Evolutionary conservation across 345 rosid species (phyloP).

Genomic region (Arabidopsis arenosa): DNA sequence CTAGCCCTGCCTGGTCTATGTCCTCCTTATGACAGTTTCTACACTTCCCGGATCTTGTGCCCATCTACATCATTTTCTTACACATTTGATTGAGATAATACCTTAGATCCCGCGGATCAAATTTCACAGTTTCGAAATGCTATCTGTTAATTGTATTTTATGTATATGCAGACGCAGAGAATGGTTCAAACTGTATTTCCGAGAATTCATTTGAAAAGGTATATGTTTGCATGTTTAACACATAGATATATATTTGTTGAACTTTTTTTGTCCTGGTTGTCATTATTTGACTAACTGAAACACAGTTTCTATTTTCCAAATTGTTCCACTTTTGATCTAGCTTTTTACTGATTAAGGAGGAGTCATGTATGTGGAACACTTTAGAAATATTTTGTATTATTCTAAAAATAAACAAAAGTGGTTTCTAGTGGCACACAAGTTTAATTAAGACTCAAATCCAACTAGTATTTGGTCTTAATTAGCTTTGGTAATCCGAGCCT

Average conservation of each 20-base stretch:
- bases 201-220: slow-evolving; percentile 43
- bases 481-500: background rate
- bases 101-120: background rate
- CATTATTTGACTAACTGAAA: slow-evolving; percentile 13
- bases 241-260: slow-evolving; percentile 1
- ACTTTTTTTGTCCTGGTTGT: background rate
- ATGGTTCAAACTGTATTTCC: slow-evolving; percentile 30
- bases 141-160: background rate
- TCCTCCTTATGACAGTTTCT: background rate
- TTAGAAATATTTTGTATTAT: no score
- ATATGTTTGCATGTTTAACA: background rate
- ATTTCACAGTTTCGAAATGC: background rate
- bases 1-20: slow-evolving; percentile 7
- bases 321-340: no score
- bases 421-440: background rate
- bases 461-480: background rate
- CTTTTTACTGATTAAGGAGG: no score
- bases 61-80: background rate
- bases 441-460: background rate
- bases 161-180: slow-evolving; percentile 37
- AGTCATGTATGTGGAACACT: no score
- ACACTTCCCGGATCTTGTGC: background rate
- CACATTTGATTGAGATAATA: slow-evolving; percentile 2
- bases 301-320: no score
- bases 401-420: background rate